These are phyloP conservation scores for Prunus padus DNA, from an alignment of 306 rosid species.

Conservation along the genomic window DNA sequence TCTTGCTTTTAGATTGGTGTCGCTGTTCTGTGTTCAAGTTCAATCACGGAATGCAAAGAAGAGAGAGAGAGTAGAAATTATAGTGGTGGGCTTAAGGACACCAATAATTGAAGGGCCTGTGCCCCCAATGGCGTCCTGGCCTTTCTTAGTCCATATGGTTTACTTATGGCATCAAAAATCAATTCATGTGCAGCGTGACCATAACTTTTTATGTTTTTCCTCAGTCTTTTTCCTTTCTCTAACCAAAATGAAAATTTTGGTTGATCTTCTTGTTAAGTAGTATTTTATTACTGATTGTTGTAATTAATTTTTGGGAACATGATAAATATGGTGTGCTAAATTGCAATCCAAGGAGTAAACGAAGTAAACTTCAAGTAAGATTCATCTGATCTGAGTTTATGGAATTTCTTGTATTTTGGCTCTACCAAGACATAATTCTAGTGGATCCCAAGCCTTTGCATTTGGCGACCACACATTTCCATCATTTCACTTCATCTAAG, in stretches of 20 bases:
- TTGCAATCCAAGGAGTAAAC: neutral
- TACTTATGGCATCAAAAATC: neutral
- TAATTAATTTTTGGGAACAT: neutral
- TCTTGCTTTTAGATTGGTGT: neutral
- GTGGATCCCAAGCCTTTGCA: too few species aligned
- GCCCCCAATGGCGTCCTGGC: conserved; percentile 10
- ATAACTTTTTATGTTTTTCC: too few species aligned
- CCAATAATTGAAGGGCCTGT: neutral
- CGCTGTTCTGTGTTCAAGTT: neutral
- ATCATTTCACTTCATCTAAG: too few species aligned
- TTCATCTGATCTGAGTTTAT: neutral
- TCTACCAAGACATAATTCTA: neutral
- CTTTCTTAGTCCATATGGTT: conserved; percentile 10
- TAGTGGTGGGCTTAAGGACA: neutral
- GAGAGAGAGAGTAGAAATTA: neutral
- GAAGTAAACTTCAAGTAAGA: neutral
- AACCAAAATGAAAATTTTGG: too few species aligned
- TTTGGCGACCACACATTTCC: too few species aligned
- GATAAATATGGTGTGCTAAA: too few species aligned
- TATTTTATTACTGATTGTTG: neutral
- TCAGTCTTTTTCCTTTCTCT: too few species aligned
- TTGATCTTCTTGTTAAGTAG: too few species aligned
- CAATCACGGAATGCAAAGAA: neutral
- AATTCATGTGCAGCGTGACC: neutral
- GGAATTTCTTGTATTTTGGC: neutral